Conservation (phyloP, 2,329 filamentous ascomycete genomes). For the Penicillium sp. region DNA sequence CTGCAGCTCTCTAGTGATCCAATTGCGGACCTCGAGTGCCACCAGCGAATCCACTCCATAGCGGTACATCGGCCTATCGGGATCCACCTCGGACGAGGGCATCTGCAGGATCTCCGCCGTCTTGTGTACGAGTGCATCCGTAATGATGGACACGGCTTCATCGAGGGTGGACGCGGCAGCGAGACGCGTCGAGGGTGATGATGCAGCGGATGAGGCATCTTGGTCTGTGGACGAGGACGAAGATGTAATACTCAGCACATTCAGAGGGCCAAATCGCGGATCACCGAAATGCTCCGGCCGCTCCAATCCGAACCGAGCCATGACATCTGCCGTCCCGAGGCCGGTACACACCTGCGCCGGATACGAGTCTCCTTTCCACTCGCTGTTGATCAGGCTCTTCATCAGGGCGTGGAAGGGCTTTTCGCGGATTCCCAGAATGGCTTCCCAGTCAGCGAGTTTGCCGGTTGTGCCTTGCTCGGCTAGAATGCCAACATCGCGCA, state of each 20-base stretch:
- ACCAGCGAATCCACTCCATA: constrained; percentile 6
- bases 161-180: not conserved
- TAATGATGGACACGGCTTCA: not conserved
- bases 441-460: constrained; percentile 1
- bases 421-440: not conserved
- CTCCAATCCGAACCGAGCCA: not conserved
- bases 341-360: constrained; percentile 1
- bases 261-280: not conserved
- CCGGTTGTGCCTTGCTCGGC: constrained; percentile 1
- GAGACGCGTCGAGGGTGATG: not conserved
- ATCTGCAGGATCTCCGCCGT: not conserved
- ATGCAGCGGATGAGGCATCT: not conserved
- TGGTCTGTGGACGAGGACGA: not conserved
- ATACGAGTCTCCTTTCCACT: constrained; percentile 1
- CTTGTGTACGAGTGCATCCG: not conserved
- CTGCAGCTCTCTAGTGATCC: constrained; percentile 1
- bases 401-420: constrained; percentile 4
- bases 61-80: not conserved
- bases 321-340: not conserved
- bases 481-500: not conserved
- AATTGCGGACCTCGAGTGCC: constrained; percentile 1
- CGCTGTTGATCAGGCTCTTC: not conserved
- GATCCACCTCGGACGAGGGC: not conserved
- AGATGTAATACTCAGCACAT: not conserved
- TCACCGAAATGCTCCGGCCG: not conserved